phyloP scores from a whole-genome alignment of 1,139 yeast genomes.

The Candida pseudocylindracea region DNA sequence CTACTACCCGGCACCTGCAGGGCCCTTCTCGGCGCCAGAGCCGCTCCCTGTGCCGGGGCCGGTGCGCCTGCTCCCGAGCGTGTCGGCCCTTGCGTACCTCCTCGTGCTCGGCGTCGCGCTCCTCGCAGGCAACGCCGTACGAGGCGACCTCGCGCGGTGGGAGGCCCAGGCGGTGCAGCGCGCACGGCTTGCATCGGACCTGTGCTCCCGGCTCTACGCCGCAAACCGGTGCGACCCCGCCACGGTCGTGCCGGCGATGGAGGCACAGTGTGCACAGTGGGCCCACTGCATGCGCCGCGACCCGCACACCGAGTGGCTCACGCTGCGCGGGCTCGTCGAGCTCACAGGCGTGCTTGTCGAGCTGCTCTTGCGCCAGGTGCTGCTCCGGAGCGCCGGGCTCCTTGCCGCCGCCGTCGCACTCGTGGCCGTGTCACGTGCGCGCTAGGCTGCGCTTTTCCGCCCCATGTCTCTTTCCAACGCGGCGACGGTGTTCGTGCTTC shows the following conservation, averaged over 20 bases:
- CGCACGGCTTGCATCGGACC: conserved; percentile 12
- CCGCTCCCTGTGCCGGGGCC: not conserved
- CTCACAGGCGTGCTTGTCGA: no score
- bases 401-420: no score
- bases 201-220: conserved; percentile 25
- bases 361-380: no score
- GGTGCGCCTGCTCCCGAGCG: no score
- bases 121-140: not conserved
- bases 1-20: not conserved
- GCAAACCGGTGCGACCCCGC: conserved; percentile 17
- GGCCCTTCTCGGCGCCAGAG: not conserved
- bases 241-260: conserved; percentile 35
- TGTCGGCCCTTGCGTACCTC: not conserved
- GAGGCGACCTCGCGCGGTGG: not conserved
- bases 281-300: conserved; percentile 37
- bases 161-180: not conserved
- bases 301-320: conserved; percentile 7
- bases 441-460: no score
- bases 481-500: no score
- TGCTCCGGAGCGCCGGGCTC: no score
- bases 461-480: no score
- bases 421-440: no score
- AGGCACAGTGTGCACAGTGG: conserved; percentile 34
- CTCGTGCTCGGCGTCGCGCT: not conserved
- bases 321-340: no score